These are phyloP conservation scores for Moniliophthora roreri DNA, from an alignment of 1,284 basidiomycete genomes.

Conservation along the genomic window DNA sequence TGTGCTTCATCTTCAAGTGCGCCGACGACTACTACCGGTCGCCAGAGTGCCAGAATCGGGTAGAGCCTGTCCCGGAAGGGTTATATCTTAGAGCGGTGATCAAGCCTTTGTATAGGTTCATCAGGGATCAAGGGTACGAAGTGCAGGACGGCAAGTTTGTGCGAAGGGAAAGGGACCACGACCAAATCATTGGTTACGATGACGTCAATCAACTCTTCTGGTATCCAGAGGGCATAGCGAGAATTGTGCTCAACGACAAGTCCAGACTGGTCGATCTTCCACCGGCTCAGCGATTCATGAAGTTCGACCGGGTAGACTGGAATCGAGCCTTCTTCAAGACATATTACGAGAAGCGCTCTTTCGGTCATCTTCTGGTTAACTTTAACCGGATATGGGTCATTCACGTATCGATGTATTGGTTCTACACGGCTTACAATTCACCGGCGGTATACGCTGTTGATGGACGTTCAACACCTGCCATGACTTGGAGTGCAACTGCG, in stretches of 20 bases:
- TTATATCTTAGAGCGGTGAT: conserved; percentile 90
- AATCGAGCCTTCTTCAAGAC: conserved; percentile 95
- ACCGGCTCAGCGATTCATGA: conserved; percentile 90
- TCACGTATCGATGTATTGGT: conserved; percentile 91
- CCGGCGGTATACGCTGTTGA: conserved; percentile 76
- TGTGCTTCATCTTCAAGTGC: conserved; percentile 99
- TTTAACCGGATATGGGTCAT: conserved; percentile 98
- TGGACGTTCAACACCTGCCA: conserved; percentile 57
- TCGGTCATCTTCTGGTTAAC: conserved; percentile 93
- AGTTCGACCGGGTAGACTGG: conserved; percentile 95
- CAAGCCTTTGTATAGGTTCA: conserved; percentile 96
- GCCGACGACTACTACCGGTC: conserved; percentile 99
- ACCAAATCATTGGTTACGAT: conserved; percentile 97
- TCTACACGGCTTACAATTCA: conserved; percentile 93
- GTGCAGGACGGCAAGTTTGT: conserved; percentile 96
- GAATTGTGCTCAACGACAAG: conserved; percentile 90
- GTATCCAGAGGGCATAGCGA: conserved; percentile 98
- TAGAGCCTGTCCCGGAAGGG: conserved; percentile 95
- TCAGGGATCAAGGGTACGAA: conserved; percentile 98
- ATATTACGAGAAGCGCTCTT: conserved; percentile 93
- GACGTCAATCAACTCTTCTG: conserved; percentile 99
- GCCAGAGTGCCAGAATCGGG: conserved; percentile 94
- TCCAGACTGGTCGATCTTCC: conserved; percentile 88
- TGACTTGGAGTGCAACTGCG: conserved; percentile 87
- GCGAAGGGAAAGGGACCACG: conserved; percentile 90